Base-by-base conservation (phyloP, 331 rosid genomes). In the Quercus phellos region DNA sequence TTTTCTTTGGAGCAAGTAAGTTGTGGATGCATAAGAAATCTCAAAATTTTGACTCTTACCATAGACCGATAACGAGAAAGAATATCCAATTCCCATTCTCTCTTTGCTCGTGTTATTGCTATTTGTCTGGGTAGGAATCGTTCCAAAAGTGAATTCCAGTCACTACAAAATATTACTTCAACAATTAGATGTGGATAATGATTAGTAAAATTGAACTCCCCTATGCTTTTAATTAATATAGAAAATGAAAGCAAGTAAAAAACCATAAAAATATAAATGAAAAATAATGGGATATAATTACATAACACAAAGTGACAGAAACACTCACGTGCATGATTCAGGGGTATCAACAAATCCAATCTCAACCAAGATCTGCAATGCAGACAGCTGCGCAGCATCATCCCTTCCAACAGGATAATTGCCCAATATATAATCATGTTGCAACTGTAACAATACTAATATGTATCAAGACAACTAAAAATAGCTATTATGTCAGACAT, bases 1-100 rank as follows among this genome's bases (percentile, higher is more conserved):
- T 34, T 72, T 50, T 38, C n/a, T n/a, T 59, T 55, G 38, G 55
- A 68, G 72, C 61, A 9, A 61, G 34, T 32, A 50, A 46, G 21
- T 51, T 34, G 13, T 54, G 14, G 50, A 54, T 38, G 72, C 22
- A 51, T 16, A 73, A 38, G 55, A 42, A 61, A 76, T 53, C 38
- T 8, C 18, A 35, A 21, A 69, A 71, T 34, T 35, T 61, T 5
- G 42, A 76, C 69, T 66, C 88, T 74, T 84, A 94, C 97, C 98
- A 94, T 67, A 61, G 89, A 88, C 82, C 79, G 89, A 80, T 89
- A 94, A 75, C 97, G 93, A 51, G 93, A 90, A 76, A 94, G 91
- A 85, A 94, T 94, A 80, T 90, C 98, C 83, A 89, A 78, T 87
- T 94, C 98, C 98, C 97, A 94, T 75, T 94, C 98, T 71, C 96